phyloP scores from a whole-genome alignment of 2,329 filamentous ascomycete species.

The Calonectria honghensis region DNA sequence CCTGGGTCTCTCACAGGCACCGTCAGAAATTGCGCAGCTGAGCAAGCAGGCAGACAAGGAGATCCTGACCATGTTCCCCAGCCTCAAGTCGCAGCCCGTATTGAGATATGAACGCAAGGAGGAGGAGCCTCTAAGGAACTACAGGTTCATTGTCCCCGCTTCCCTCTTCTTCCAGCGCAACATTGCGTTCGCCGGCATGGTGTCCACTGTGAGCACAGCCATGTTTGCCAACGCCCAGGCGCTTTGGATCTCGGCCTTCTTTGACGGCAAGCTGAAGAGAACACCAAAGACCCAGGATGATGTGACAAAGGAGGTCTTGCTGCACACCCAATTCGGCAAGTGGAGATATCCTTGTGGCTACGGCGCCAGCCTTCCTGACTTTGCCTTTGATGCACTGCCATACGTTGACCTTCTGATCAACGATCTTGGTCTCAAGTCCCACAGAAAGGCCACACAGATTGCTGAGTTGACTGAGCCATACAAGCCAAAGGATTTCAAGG shows the following conservation, averaged over 20 bases:
- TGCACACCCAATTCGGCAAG: constrained; percentile 79
- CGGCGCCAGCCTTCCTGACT: constrained; percentile 77
- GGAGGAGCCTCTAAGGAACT: constrained; percentile 47
- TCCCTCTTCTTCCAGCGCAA: constrained; percentile 46
- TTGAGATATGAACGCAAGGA: constrained; percentile 41
- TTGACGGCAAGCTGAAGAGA: constrained; percentile 67
- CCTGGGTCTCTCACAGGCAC: constrained; percentile 9
- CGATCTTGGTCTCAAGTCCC: constrained; percentile 75
- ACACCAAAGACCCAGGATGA: constrained; percentile 58
- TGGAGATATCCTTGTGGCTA: constrained; percentile 81
- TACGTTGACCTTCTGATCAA: constrained; percentile 73
- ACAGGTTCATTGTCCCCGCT: constrained; percentile 52
- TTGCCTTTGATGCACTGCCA: constrained; percentile 83
- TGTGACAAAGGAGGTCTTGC: constrained; percentile 71
- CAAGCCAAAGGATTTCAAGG: constrained; percentile 46
- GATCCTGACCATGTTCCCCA: constrained; percentile 43
- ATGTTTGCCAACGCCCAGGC: constrained; percentile 61
- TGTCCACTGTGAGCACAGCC: constrained; percentile 56
- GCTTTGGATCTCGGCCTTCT: constrained; percentile 74
- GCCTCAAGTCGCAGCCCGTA: constrained; percentile 45
- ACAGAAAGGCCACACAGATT: constrained; percentile 31
- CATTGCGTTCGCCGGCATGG: constrained; percentile 58
- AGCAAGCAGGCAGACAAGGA: constrained; percentile 43
- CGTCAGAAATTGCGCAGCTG: constrained; percentile 11
- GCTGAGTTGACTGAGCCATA: constrained; percentile 36